Percentiles rank a stretch among this genome's conserved stretches.
phyloP scores from a whole-genome alignment of 345 rosid species.

The Microthlaspi erraticum region DNA sequence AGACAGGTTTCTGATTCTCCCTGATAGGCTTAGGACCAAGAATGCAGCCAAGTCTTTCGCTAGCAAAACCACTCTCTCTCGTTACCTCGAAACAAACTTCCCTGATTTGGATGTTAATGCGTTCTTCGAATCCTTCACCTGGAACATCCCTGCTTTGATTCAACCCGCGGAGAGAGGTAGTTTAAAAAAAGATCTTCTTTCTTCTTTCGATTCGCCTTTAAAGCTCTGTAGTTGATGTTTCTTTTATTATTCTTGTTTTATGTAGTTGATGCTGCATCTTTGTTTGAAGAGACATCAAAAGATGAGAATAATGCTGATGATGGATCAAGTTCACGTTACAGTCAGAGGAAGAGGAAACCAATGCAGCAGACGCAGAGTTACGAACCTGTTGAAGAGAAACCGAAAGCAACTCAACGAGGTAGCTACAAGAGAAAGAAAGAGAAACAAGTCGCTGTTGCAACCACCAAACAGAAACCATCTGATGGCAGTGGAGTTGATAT shows the following conservation, averaged over 20 bases:
- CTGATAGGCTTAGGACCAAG: constrained; percentile 47
- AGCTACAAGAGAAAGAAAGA: constrained; percentile 48
- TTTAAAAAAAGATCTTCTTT: constrained; percentile 7
- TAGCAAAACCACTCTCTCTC: constrained; percentile 58
- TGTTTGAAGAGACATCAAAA: constrained; percentile 33
- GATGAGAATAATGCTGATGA: constrained; percentile 35
- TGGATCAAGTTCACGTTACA: constrained; percentile 31
- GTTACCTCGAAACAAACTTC: constrained; percentile 51
- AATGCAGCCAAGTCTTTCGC: constrained; percentile 49
- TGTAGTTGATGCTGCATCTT: constrained; percentile 46
- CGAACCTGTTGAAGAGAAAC: constrained; percentile 35
- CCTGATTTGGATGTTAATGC: constrained; percentile 62
- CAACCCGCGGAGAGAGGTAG: constrained; percentile 42
- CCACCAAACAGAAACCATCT: constrained; percentile 38
- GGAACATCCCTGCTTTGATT: constrained; percentile 71
- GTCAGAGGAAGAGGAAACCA: constrained; percentile 50
- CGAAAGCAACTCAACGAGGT: constrained; percentile 28
- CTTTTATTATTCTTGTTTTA: neutral
- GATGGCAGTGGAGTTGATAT: constrained; percentile 51
- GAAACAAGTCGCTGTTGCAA: constrained; percentile 1
- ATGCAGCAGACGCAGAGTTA: constrained; percentile 28
- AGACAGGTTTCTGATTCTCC: constrained; percentile 69
- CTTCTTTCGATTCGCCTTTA: neutral
- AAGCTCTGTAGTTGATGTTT: neutral
- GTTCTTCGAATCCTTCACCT: constrained; percentile 72